Percentiles rank a stretch among this genome's conserved stretches.
Evolutionary conservation across 257 asterid species (phyloP).

Genomic region (Nemophila menziesii): DNA sequence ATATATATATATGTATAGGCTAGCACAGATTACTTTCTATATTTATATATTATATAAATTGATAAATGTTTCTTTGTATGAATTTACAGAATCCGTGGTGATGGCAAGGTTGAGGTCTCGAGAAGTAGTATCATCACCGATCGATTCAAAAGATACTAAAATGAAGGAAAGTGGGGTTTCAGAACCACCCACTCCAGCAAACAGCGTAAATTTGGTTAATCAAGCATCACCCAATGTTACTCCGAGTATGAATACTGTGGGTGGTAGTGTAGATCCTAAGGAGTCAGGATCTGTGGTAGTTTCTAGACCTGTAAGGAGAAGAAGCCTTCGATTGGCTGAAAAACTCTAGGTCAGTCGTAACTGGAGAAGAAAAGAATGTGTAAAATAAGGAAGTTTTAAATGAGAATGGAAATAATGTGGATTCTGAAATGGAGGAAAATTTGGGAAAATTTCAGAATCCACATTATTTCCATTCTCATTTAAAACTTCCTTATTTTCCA

Average conservation of each 20-base stretch:
- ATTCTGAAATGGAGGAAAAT: slow-evolving; percentile 5
- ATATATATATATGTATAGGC: no score
- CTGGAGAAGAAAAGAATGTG: slow-evolving; percentile 4
- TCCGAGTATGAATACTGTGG: slow-evolving; percentile 18
- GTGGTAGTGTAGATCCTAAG: background rate
- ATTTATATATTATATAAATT: background rate
- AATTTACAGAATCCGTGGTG: slow-evolving; percentile 5
- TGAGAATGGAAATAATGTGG: slow-evolving; percentile 24
- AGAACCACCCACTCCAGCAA: slow-evolving; percentile 52
- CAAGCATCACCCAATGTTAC: slow-evolving; percentile 12
- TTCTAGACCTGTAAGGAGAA: slow-evolving; percentile 27
- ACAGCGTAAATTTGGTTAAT: slow-evolving; percentile 22
- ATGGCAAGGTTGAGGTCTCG: slow-evolving; percentile 68
- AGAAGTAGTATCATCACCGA: slow-evolving; percentile 14
- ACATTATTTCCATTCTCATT: slow-evolving; percentile 24
- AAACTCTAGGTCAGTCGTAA: slow-evolving; percentile 26
- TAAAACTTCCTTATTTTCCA: slow-evolving; percentile 15
- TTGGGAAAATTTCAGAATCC: slow-evolving; percentile 16
- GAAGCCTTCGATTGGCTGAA: slow-evolving; percentile 56
- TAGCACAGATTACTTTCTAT: background rate
- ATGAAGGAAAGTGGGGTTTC: slow-evolving; percentile 13
- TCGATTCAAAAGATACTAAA: slow-evolving; percentile 13
- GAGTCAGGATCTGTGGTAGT: slow-evolving; percentile 11
- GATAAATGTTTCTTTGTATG: slow-evolving; percentile 3
- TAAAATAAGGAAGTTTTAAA: slow-evolving; percentile 17